Percentiles rank a stretch among this genome's conserved stretches.
These are phyloP conservation scores for Amanita fuliginea DNA, from an alignment of 768 basidiomycete species.

Conservation along the genomic window DNA sequence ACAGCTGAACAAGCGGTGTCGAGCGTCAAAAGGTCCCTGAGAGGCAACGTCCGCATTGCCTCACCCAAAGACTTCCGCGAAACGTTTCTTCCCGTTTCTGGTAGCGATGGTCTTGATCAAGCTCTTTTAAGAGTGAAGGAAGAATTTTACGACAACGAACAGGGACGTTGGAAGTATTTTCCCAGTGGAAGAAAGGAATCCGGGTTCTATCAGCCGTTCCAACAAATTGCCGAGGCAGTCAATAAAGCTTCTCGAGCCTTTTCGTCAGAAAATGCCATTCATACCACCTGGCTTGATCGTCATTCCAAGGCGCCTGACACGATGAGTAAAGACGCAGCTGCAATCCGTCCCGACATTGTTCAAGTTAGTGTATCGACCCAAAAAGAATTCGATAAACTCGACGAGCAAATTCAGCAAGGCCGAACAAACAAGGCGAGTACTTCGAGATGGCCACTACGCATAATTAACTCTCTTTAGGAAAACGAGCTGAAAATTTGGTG, in stretches of 20 bases:
- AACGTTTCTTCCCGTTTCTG: neutral
- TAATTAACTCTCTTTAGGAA: neutral
- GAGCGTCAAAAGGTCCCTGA: neutral
- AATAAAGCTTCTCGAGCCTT: neutral
- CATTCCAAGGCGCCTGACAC: neutral
- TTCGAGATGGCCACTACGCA: neutral
- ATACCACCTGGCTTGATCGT: neutral
- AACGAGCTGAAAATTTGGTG: neutral
- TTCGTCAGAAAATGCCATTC: too few species aligned
- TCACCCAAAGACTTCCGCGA: neutral
- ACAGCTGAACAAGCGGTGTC: neutral
- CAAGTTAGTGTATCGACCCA: neutral
- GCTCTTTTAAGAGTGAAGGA: neutral
- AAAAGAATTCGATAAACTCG: neutral
- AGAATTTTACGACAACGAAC: neutral
- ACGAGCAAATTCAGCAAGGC: neutral
- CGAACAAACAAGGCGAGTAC: neutral
- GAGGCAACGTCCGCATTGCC: neutral
- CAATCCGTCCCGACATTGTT: neutral
- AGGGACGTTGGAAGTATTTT: neutral
- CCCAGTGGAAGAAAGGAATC: neutral
- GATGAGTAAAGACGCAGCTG: neutral
- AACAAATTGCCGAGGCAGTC: neutral
- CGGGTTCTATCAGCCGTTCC: neutral
- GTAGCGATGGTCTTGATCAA: neutral